Conservation (phyloP, 306 rosid species). For the Castanea mollissima region DNA sequence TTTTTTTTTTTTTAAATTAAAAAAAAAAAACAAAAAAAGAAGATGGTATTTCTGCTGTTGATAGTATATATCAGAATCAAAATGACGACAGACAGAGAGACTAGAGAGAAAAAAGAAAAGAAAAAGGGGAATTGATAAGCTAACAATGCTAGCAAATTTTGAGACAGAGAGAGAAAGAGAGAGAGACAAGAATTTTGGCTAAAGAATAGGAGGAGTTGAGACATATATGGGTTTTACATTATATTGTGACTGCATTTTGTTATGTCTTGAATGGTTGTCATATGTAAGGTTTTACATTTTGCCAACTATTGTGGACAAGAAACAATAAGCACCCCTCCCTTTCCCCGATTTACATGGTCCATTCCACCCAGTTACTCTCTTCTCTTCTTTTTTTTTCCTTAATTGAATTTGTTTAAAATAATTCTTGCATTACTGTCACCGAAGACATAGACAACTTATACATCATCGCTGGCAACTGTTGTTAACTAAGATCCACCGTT, state of each 20-base stretch:
- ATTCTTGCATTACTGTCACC: no score
- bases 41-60: neutral
- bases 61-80: neutral
- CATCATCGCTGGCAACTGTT: no score
- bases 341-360: conserved; percentile 23
- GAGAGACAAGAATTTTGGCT: conserved; percentile 8
- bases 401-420: no score
- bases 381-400: neutral
- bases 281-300: conserved; percentile 21
- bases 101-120: neutral
- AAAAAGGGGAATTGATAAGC: neutral
- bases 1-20: no score
- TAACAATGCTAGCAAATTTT: conserved; percentile 1
- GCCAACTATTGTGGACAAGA: conserved; percentile 29
- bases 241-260: neutral
- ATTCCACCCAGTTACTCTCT: neutral
- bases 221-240: conserved; percentile 24
- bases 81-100: neutral
- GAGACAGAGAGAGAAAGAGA: conserved; percentile 7
- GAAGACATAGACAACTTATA: no score
- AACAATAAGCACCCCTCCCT: conserved; percentile 21
- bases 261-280: conserved; percentile 30
- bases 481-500: no score
- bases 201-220: conserved; percentile 24
- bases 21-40: no score